A percentile compares a stretch with the other conserved stretches of the same genome.
phyloP scores from a whole-genome alignment of 2,329 filamentous ascomycete genomes.

The Fusarium sterilihyphosum region DNA sequence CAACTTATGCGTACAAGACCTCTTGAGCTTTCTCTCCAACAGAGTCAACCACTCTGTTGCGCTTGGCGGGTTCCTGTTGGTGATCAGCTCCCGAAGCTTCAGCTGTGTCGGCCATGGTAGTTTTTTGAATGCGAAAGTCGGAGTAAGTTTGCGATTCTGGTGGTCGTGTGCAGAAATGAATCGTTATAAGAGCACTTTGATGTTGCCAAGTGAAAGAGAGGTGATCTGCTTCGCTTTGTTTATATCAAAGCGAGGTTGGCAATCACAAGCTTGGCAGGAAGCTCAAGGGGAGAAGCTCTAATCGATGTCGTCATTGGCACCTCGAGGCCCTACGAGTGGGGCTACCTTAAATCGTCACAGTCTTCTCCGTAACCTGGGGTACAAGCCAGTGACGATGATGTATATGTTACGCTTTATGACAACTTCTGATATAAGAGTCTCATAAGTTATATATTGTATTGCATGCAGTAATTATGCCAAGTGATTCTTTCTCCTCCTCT shows the following conservation, averaged over 20 bases:
- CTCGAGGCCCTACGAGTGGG: slow-evolving; percentile 16
- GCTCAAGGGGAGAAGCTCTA: slow-evolving; percentile 21
- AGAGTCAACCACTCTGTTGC: slow-evolving; percentile 50
- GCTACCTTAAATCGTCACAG: slow-evolving; percentile 15
- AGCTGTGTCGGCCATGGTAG: slow-evolving; percentile 41
- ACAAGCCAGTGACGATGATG: slow-evolving; percentile 5
- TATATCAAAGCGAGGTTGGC: slow-evolving; percentile 6
- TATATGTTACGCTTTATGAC: slow-evolving; percentile 11
- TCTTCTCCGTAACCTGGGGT: neutral
- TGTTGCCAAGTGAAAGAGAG: neutral
- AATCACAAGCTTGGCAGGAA: slow-evolving; percentile 32
- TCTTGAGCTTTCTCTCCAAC: slow-evolving; percentile 60
- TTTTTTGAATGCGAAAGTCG: neutral
- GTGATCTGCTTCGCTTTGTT: slow-evolving; percentile 1
- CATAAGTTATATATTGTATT: neutral
- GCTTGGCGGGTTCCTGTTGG: slow-evolving; percentile 32
- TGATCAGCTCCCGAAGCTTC: slow-evolving; percentile 36
- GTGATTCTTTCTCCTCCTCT: neutral
- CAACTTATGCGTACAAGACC: slow-evolving; percentile 53
- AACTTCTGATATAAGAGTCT: slow-evolving; percentile 12
- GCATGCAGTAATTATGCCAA: neutral
- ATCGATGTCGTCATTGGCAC: slow-evolving; percentile 38
- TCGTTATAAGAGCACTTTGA: neutral
- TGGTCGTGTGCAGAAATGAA: neutral
- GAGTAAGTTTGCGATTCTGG: neutral